Evolutionary conservation across 345 rosid genomes (phyloP).

Genomic region (Eutrema japonicum): DNA sequence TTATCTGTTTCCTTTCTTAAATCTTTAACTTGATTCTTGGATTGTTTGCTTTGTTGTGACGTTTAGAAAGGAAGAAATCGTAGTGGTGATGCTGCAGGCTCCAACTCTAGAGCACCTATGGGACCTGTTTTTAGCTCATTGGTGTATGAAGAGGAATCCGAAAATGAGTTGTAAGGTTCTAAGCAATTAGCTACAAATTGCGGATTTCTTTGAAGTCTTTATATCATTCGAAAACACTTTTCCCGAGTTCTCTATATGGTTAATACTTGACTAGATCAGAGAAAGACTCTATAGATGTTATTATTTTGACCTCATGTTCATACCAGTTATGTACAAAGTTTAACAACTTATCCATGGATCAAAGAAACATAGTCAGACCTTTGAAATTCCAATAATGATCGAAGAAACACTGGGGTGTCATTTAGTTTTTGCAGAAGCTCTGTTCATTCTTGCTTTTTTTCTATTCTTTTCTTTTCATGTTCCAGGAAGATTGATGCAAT

Average conservation of each 20-base stretch:
- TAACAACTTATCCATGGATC: neutral
- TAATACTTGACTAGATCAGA: neutral
- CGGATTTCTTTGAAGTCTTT: conserved; percentile 1
- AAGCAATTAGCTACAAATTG: conserved; percentile 10
- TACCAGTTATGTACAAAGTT: neutral
- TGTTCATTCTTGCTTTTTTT: neutral
- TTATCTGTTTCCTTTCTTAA: neutral
- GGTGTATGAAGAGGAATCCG: conserved; percentile 75
- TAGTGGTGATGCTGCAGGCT: conserved; percentile 46
- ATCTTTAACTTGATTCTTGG: conserved; percentile 18
- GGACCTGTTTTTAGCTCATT: conserved; percentile 97
- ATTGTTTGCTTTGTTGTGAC: conserved; percentile 10
- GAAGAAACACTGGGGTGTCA: neutral
- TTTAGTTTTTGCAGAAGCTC: neutral
- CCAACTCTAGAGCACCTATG: conserved; percentile 61
- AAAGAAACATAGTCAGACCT: no score
- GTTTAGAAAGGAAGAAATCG: conserved; percentile 56
- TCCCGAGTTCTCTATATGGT: neutral
- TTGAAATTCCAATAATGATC: no score
- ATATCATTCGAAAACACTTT: neutral
- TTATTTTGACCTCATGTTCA: neutral
- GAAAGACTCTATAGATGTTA: neutral
- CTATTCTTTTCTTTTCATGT: neutral
- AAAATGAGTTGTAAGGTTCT: conserved; percentile 82
- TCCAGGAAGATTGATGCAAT: conserved; percentile 86